Conservation (phyloP, 179 eudicot species). For the Beta lomatogona region DNA sequence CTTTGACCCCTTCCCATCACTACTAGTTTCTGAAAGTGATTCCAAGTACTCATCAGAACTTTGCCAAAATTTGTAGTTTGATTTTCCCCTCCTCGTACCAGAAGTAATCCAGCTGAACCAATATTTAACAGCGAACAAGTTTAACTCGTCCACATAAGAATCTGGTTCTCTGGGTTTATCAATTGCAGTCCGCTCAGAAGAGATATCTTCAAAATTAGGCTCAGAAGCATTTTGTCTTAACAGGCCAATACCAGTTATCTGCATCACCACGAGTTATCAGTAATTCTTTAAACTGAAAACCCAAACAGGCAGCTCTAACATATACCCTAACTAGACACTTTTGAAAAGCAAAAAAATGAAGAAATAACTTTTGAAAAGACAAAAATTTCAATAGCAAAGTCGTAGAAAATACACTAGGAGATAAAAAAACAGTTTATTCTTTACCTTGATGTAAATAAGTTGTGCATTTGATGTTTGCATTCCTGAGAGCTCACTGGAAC, state of each 20-base stretch:
- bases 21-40: constrained; percentile 44
- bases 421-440: constrained; percentile 4
- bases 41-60: constrained; percentile 53
- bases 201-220: constrained; percentile 34
- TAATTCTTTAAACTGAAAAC: not conserved
- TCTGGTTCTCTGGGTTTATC: constrained; percentile 36
- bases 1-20: constrained; percentile 43
- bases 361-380: not conserved
- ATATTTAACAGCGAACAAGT: constrained; percentile 40
- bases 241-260: constrained; percentile 86
- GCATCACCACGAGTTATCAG: constrained; percentile 34
- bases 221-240: constrained; percentile 61
- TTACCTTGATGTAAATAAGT: constrained; percentile 79
- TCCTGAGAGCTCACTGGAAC: constrained; percentile 81
- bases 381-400: not conserved
- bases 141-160: constrained; percentile 44
- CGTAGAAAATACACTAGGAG: not conserved
- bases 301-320: not conserved
- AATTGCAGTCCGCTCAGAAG: constrained; percentile 33
- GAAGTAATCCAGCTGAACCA: constrained; percentile 53
- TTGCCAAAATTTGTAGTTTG: constrained; percentile 58
- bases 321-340: too few species aligned
- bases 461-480: constrained; percentile 75
- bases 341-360: not conserved
- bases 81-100: constrained; percentile 54